phyloP scores from a whole-genome alignment of 2,329 filamentous ascomycete species.

The Aspergillus luchuensis region DNA sequence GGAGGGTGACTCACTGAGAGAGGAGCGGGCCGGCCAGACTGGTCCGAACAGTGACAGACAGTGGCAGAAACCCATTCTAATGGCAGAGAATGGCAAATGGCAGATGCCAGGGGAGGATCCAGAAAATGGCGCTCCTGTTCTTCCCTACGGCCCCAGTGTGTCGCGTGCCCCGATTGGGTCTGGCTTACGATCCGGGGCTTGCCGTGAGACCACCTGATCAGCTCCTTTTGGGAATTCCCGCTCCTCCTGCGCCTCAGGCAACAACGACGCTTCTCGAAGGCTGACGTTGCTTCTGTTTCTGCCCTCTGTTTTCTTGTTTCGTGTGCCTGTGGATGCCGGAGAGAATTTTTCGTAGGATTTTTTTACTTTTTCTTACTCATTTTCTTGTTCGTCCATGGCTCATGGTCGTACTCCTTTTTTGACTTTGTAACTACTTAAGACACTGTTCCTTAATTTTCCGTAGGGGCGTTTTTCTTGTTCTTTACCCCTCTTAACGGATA shows the following conservation, averaged over 20 bases:
- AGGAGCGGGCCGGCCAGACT: constrained; percentile 2
- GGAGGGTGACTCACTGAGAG: constrained; percentile 11
- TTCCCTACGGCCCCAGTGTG: constrained; percentile 19
- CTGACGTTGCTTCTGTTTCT: constrained; percentile 12
- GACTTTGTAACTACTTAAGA: background rate
- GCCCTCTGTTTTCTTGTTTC: background rate
- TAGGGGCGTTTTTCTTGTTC: background rate
- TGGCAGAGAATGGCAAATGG: constrained; percentile 6
- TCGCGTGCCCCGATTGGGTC: constrained; percentile 19
- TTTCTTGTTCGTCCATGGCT: background rate
- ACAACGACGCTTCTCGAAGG: constrained; percentile 16
- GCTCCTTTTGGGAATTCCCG: background rate
- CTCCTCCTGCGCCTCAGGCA: constrained; percentile 14
- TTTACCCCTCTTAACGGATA: background rate
- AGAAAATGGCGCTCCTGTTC: constrained; percentile 18
- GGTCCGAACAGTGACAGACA: background rate
- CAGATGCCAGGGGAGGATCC: constrained; percentile 13
- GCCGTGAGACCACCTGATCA: constrained; percentile 19
- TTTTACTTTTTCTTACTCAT: background rate
- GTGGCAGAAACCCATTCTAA: too few relatives aligned
- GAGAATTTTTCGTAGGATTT: background rate
- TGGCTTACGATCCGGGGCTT: constrained; percentile 16
- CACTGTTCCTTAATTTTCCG: background rate
- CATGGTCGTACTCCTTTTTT: background rate
- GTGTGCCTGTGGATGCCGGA: background rate